Percentiles rank a stretch among this genome's conserved stretches.
Evolutionary conservation across 805 yeast species (phyloP).

Genomic region (Metschnikowia chrysomelidarum): DNA sequence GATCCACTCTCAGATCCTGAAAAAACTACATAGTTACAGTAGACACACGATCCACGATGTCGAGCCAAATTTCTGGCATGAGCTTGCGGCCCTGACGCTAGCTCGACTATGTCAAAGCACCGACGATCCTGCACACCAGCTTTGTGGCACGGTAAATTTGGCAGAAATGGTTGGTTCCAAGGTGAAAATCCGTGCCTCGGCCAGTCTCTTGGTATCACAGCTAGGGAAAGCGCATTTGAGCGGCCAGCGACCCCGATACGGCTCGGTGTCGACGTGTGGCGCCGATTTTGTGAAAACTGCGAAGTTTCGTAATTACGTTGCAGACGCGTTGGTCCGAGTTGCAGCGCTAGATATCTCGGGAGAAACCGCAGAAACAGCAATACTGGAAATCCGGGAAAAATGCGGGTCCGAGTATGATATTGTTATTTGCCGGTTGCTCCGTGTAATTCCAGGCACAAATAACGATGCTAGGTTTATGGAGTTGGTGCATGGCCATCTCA

Average conservation of each 20-base stretch:
- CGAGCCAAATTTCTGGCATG: conserved; percentile 49
- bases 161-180: conserved; percentile 35
- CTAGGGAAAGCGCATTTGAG: conserved; percentile 47
- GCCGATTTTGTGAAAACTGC: conserved; percentile 27
- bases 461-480: conserved; percentile 49
- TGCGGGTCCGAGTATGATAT: conserved; percentile 19
- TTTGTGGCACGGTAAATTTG: conserved; percentile 55
- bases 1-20: conserved; percentile 10
- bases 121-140: conserved; percentile 52
- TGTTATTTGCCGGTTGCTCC: conserved; percentile 42
- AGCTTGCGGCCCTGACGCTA: conserved; percentile 55
- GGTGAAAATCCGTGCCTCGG: conserved; percentile 23
- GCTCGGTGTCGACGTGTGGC: conserved; percentile 32
- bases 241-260: conserved; percentile 42
- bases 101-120: conserved; percentile 54
- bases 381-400: conserved; percentile 30
- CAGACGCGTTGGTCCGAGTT: conserved; percentile 48
- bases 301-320: conserved; percentile 48
- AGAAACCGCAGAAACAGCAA: conserved; percentile 27
- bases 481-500: conserved; percentile 31
- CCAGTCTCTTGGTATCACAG: conserved; percentile 41
- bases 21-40: conserved; percentile 12
- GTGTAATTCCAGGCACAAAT: conserved; percentile 28
- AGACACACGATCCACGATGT: conserved; percentile 19
- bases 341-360: conserved; percentile 40